Evolutionary conservation across 805 yeast genomes (phyloP), one percentile per base, ranked within the genome.

Genomic region (Candida loeiensis): DNA sequence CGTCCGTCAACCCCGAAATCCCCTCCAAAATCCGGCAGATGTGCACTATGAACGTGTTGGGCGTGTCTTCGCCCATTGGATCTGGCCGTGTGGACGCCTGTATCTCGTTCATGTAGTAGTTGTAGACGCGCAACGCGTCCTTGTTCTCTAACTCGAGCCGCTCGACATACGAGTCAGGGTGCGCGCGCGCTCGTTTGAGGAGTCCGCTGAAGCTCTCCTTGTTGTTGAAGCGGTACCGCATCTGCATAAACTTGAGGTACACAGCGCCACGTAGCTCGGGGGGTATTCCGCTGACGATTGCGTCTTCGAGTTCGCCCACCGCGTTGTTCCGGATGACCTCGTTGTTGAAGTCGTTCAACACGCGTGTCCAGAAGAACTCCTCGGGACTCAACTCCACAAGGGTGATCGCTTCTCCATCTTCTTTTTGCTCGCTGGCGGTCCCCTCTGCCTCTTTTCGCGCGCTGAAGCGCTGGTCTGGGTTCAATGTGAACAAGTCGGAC

Each of bases 181-280:
- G 35, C 16, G 34, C 32, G 16, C 34, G 35, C 22, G 51, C 46
- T 37, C 60, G 58, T 37, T 53, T 54, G 40, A 62, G 48, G 17
- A 69, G 43, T 20, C 54, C 54, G 4, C 50, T 54, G 40, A 61
- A 69, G 15, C 51, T 53, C 28, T 59, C 66, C 37, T 55, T 56
- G 16, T 38, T 43, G 32, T 56, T 64, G 32, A 66, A 45, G 24
- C 48, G 53, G 43, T 57, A 50, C 36, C 56, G 52, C 2, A 66
- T 55, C 39, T 61, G 62, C 36, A 67, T 49, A 3, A 55, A 51
- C 39, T 59, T 63, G 34, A 62, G 48, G 40, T 69, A 69, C 1
- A 63, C 57, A n/a, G 55, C 40, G 3, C 59, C 50, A 30, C 72
- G 50, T 33, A 61, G 46, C 2, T 49, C 45, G 2, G 27, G 46